Conservation (phyloP, 2,329 filamentous ascomycete species). For the Fusarium udum region DNA sequence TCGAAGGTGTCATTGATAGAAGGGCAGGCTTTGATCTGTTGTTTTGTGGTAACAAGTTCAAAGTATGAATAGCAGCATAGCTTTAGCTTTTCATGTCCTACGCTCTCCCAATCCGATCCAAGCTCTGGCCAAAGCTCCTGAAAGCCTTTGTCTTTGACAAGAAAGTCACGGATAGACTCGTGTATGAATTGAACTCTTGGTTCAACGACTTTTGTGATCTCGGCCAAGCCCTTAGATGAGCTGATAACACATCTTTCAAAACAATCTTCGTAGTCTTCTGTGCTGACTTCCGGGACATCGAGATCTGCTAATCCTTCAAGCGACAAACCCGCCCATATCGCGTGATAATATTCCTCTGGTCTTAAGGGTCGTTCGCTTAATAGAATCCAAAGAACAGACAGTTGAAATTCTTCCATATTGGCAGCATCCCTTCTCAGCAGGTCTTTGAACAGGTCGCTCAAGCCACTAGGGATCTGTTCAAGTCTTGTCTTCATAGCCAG, state of each 20-base stretch:
- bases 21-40: too few relatives aligned
- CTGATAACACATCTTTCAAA: conserved; percentile 47
- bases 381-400: conserved; percentile 63
- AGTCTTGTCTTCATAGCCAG: conserved; percentile 44
- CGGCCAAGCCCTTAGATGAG: conserved; percentile 61
- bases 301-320: too few relatives aligned
- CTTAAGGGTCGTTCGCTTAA: conserved; percentile 56
- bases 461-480: conserved; percentile 47
- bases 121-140: conserved; percentile 25
- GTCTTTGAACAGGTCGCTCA: conserved; percentile 60
- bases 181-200: conserved; percentile 62
- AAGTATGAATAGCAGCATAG: not conserved
- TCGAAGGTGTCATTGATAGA: too few relatives aligned
- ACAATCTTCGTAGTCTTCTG: fast-evolving
- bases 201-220: conserved; percentile 48
- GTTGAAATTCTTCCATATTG: conserved; percentile 51
- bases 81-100: conserved; percentile 10
- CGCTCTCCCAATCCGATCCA: not conserved
- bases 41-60: too few relatives aligned
- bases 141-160: conserved; percentile 50
- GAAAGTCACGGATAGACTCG: conserved; percentile 60
- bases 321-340: too few relatives aligned
- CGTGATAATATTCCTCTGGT: conserved; percentile 55
- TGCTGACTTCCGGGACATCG: conserved; percentile 32
- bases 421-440: conserved; percentile 59